A percentile compares a stretch with the other conserved stretches of the same genome.
These are phyloP conservation scores for Aphanomyces cochlioides DNA, from an alignment of 352 stramenopile genomes.

Conservation along the genomic window DNA sequence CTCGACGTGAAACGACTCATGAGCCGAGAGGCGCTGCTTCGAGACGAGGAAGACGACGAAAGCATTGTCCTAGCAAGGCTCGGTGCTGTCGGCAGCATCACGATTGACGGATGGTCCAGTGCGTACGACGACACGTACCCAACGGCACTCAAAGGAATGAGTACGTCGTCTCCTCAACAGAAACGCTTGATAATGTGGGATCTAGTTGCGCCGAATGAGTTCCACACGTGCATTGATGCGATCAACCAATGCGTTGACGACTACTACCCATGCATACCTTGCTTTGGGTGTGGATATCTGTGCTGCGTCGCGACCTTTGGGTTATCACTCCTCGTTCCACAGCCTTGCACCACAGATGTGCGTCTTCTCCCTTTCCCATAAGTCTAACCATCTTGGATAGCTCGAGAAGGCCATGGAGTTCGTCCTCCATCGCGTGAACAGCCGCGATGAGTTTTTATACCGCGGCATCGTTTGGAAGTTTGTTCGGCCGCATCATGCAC, in stretches of 20 bases:
- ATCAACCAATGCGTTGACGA: slow-evolving; percentile 73
- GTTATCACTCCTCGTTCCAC: slow-evolving; percentile 52
- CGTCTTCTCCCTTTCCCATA: slow-evolving; percentile 4
- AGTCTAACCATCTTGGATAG: slow-evolving; percentile 29
- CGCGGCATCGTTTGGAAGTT: slow-evolving; percentile 61
- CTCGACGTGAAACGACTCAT: slow-evolving; percentile 32
- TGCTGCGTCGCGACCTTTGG: slow-evolving; percentile 62
- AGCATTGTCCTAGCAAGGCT: slow-evolving; percentile 58
- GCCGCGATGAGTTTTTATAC: slow-evolving; percentile 65
- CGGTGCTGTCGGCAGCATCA: slow-evolving; percentile 44
- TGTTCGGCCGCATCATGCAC: slow-evolving; percentile 42
- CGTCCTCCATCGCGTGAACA: slow-evolving; percentile 60
- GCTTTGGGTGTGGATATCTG: slow-evolving; percentile 62
- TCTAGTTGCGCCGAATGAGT: slow-evolving; percentile 64
- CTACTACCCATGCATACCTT: slow-evolving; percentile 69
- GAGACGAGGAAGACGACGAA: slow-evolving; percentile 37
- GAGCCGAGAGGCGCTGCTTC: slow-evolving; percentile 59
- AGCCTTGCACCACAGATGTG: slow-evolving; percentile 70
- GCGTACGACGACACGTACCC: slow-evolving; percentile 58
- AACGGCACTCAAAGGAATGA: slow-evolving; percentile 56
- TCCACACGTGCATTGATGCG: slow-evolving; percentile 68
- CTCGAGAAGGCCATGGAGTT: slow-evolving; percentile 59
- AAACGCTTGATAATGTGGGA: not conserved
- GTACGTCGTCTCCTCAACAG: slow-evolving; percentile 37
- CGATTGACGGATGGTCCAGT: slow-evolving; percentile 51